Base-by-base conservation (phyloP, 345 rosid genomes). In the Rhodamnia rubescens region DNA sequence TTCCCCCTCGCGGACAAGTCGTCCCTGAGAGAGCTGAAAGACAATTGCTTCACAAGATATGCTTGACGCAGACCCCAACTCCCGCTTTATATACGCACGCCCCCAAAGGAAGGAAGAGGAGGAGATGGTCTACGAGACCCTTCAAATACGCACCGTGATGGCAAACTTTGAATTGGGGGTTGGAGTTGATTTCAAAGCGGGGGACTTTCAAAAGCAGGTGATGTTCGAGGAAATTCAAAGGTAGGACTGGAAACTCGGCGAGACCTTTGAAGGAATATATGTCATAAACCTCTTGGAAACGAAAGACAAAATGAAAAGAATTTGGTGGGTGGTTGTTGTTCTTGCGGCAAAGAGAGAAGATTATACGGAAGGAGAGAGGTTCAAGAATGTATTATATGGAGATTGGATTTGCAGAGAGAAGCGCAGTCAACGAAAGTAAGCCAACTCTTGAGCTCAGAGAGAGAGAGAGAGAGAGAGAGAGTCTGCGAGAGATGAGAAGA, bases 371-470 rank as follows among this genome's bases (percentile, higher is more conserved):
- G 11, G n/a, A 32, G 32, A 58, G 32, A 16, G 59, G 74, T 2
- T 53, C 58, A 22, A 11, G 47, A 52, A 80, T 18, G 36, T 11
- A 2, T 75, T 44, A 82, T 20, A 49, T 47, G 47, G 52, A 20
- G 27, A 55, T 11, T 13, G 26, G 36, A 24, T 8, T 1, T 20
- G 24, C 51, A 11, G 21, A 36, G 85, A 10, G 53, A 75, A 5
- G 55, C 87, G 24, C 87, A 85, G 91, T 91, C 91, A 90, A 91
- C 84, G 81, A 90, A 87, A 81, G 88, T 80, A 90, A 80, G 78
- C 88, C 82, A 24, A 75, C 9, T 9, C 8, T 9, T 15, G 42
- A 16, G 74, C 74, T 61, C 20, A n/a, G n/a, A n/a, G n/a, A n/a
- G n/a, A n/a, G 40, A 13, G 8, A 58, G 75, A 32, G 75, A 69